These are phyloP conservation scores for Plectosphaerella cucumerina DNA, from an alignment of 2,329 filamentous ascomycete species.

Conservation along the genomic window DNA sequence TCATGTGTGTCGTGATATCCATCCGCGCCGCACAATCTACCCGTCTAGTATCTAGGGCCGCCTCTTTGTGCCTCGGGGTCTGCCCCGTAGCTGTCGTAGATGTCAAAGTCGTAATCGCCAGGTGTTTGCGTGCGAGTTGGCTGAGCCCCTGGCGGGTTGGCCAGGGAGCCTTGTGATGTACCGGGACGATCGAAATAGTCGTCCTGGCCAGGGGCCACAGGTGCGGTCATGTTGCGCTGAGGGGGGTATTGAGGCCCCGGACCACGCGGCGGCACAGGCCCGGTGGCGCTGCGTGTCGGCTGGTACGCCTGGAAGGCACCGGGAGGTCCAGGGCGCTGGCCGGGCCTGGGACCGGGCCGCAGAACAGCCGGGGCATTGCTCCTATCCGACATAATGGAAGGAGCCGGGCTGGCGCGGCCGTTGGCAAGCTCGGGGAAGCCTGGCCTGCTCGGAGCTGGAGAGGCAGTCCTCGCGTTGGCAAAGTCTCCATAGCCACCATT, in stretches of 20 bases:
- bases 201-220: constrained; percentile 26
- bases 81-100: constrained; percentile 24
- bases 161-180: constrained; percentile 16
- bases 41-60: constrained; percentile 20
- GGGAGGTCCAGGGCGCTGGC: neutral
- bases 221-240: constrained; percentile 42
- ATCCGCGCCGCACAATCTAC: neutral
- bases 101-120: neutral
- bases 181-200: constrained; percentile 23
- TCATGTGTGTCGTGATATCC: neutral
- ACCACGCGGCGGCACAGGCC: constrained; percentile 26
- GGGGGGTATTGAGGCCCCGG: constrained; percentile 30
- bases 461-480: neutral
- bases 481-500: no score
- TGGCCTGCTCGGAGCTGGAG: constrained; percentile 5
- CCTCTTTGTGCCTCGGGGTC: constrained; percentile 27
- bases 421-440: neutral
- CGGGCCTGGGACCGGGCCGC: constrained; percentile 13
- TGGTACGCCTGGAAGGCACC: constrained; percentile 16
- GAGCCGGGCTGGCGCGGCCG: constrained; percentile 25
- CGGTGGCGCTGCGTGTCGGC: constrained; percentile 35
- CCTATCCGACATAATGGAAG: constrained; percentile 20
- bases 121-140: no score
- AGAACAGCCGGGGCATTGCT: constrained; percentile 14
- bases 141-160: constrained; percentile 15